Conservation (phyloP, 1,139 yeast species). For the Yamadazyma taylorii region DNA sequence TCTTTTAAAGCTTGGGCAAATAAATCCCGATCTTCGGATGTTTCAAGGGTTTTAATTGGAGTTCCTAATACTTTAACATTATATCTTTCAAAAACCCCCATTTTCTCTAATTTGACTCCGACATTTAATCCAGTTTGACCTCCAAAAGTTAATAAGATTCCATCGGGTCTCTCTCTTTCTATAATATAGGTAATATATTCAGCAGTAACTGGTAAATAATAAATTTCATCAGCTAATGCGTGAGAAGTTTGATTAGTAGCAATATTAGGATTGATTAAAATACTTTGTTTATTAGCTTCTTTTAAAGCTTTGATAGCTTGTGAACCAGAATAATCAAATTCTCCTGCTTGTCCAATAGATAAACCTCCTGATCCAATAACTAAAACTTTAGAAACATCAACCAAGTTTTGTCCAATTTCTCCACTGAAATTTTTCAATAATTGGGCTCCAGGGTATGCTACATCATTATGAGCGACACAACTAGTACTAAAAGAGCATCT, state of each 20-base stretch:
- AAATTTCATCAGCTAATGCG: slow-evolving; percentile 91
- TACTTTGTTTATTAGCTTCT: slow-evolving; percentile 83
- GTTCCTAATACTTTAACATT: slow-evolving; percentile 96
- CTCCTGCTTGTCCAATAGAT: slow-evolving; percentile 99
- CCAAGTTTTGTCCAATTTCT: slow-evolving; percentile 48
- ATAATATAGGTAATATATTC: slow-evolving; percentile 93
- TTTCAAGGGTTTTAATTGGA: slow-evolving; percentile 90
- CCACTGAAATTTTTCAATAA: slow-evolving; percentile 33
- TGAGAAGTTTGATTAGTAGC: slow-evolving; percentile 98
- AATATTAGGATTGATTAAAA: slow-evolving; percentile 92
- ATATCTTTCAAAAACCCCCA: slow-evolving; percentile 90
- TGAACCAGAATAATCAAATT: slow-evolving; percentile 96
- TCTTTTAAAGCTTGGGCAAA: slow-evolving; percentile 94
- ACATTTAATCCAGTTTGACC: slow-evolving; percentile 98
- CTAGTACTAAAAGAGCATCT: slow-evolving; percentile 4
- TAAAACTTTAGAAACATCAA: slow-evolving; percentile 84
- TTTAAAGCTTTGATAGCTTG: slow-evolving; percentile 95
- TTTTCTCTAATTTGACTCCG: slow-evolving; percentile 89
- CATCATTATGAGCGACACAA: slow-evolving; percentile 1
- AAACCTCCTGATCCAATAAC: slow-evolving; percentile 98
- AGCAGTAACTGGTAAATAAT: slow-evolving; percentile 94
- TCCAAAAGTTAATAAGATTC: slow-evolving; percentile 91
- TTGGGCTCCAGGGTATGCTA: slow-evolving; percentile 42
- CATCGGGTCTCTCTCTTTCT: slow-evolving; percentile 95
- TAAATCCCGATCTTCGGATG: slow-evolving; percentile 96